phyloP scores from a whole-genome alignment of 179 eudicot species.

The Drosera spatulata region DNA sequence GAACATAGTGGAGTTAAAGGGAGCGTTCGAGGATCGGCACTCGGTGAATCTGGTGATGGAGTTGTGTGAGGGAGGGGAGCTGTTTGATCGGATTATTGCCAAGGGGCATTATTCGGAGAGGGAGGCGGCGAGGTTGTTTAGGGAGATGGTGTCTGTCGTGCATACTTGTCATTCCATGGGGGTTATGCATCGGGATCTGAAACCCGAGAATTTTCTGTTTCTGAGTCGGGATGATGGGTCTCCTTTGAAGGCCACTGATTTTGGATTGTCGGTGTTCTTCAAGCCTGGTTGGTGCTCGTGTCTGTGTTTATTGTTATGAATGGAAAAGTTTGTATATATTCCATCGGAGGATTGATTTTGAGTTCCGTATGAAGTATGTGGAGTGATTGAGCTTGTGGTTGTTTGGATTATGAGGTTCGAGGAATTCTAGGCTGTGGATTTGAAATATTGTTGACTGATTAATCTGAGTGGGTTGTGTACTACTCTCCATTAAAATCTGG shows the following conservation, averaged over 20 bases:
- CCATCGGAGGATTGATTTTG: conserved; percentile 67
- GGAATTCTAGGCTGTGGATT: too few relatives aligned
- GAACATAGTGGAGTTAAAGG: conserved; percentile 60
- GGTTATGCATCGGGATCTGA: conserved; percentile 68
- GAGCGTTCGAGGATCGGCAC: conserved; percentile 61
- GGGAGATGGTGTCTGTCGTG: conserved; percentile 61
- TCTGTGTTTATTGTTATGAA: neutral
- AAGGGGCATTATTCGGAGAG: conserved; percentile 67
- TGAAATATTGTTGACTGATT: too few relatives aligned
- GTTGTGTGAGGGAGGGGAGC: conserved; percentile 74
- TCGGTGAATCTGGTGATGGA: conserved; percentile 71
- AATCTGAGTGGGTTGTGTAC: too few relatives aligned
- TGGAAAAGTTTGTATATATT: conserved; percentile 8
- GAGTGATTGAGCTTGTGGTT: conserved; percentile 53
- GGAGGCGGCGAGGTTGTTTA: conserved; percentile 53
- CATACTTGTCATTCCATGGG: conserved; percentile 80
- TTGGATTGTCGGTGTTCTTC: conserved; percentile 64
- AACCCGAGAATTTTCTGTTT: conserved; percentile 61
- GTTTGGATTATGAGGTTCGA: conserved; percentile 17
- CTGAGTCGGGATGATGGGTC: conserved; percentile 53
- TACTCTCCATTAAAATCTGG: too few relatives aligned
- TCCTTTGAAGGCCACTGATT: conserved; percentile 76
- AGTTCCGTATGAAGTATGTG: conserved; percentile 72
- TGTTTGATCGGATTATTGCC: conserved; percentile 60
- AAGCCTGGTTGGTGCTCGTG: conserved; percentile 35